Evolutionary conservation across 257 asterid species (phyloP).

Genomic region (Solanum sitiens): DNA sequence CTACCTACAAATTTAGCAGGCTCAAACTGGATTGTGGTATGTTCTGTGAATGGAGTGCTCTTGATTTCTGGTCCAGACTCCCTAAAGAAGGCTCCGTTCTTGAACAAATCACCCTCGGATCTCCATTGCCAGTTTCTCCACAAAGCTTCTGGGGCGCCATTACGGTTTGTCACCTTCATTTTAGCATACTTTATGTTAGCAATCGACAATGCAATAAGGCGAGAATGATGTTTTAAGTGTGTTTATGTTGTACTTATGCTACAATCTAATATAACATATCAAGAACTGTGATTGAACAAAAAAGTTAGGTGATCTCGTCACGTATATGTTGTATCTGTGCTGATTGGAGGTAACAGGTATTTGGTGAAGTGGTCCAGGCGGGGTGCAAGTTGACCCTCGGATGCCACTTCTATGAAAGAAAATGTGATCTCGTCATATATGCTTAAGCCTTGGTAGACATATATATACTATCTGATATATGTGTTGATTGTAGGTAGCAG

Average conservation of each 20-base stretch:
- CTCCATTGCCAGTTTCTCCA: conserved; percentile 74
- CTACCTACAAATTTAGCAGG: conserved; percentile 57
- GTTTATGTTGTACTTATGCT: neutral
- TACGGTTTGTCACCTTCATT: conserved; percentile 63
- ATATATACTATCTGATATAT: neutral
- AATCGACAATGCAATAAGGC: neutral
- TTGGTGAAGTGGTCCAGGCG: neutral
- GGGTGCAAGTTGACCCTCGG: neutral
- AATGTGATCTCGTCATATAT: neutral
- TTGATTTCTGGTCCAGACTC: conserved; percentile 44
- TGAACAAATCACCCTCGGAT: conserved; percentile 58
- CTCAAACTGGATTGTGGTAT: conserved; percentile 22
- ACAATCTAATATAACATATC: neutral
- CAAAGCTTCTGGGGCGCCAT: conserved; percentile 15
- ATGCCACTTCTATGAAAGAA: neutral
- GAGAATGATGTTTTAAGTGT: neutral
- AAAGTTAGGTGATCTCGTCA: neutral
- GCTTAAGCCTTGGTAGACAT: neutral
- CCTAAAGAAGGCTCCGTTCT: conserved; percentile 56
- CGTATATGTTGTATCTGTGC: neutral
- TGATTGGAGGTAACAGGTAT: neutral
- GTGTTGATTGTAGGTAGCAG: neutral
- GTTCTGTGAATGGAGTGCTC: conserved; percentile 7
- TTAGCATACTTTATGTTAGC: neutral
- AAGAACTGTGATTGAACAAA: neutral